These are phyloP conservation scores for Phytopythium sindhum DNA, from an alignment of 352 stramenopile species.

Conservation along the genomic window DNA sequence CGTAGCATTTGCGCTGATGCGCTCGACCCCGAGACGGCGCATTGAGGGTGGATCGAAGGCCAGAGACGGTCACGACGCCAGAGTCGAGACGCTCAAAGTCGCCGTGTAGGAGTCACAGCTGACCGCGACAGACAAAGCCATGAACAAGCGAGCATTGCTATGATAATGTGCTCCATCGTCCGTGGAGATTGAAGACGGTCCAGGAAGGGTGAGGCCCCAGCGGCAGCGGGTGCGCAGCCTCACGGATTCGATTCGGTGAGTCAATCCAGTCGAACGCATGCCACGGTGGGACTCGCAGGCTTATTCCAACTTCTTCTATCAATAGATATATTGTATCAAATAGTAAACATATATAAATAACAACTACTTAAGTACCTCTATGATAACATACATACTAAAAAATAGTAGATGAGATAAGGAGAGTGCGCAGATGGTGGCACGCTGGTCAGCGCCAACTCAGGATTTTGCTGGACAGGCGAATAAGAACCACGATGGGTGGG, in stretches of 20 bases:
- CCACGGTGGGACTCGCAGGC: neutral
- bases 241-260: neutral
- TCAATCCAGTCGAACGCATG: neutral
- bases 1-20: neutral
- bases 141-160: neutral
- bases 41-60: neutral
- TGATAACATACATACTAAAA: neutral
- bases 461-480: too few species aligned
- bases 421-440: neutral
- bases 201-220: neutral
- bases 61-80: neutral
- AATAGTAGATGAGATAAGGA: neutral
- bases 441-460: neutral
- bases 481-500: neutral
- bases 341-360: neutral
- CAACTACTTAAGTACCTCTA: neutral
- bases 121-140: too few species aligned
- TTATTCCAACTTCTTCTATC: neutral
- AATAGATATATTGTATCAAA: too few species aligned
- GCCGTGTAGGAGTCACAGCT: too few species aligned
- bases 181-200: too few species aligned
- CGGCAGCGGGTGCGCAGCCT: neutral
- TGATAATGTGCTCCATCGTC: too few species aligned
- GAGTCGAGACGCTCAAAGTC: neutral
- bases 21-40: neutral